Base-by-base conservation (phyloP, 371 early-diverging fungal species). In the Fennellomyces sp. region DNA sequence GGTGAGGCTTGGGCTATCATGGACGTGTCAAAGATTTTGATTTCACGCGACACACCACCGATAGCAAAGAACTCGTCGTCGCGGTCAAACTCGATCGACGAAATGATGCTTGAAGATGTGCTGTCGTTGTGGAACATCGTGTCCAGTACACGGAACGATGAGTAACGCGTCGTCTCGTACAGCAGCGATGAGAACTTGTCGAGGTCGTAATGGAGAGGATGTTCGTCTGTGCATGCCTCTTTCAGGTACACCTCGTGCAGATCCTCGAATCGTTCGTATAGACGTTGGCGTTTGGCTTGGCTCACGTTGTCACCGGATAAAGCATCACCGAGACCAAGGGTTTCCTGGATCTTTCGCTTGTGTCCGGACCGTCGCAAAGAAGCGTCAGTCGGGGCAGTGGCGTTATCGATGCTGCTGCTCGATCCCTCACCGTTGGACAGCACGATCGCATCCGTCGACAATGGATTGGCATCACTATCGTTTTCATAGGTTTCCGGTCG, bases 31-130 rank as follows among this genome's bases (percentile, higher is more conserved):
- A 84, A 97, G 8, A 97, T 82, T 70, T 94, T 94, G 74, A 97
- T 94, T 54, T 92, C 93, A 50, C 88, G 88, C 19, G 91, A 90
- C 1, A 96, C 95, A n/a, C 97, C 96, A 23, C 93, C 96, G 0
- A 91, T 88, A 2, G 96, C 97, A 83, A 97, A 94, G 58, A 86
- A 88, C 64, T 93, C 91, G 52, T 93, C 91, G 60, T 97, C 96
- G 29, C 88, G 80, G 69, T 95, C 94, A 80, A 96, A 96, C 60
- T 94, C 96, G 48, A 97, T 93, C 26, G 94, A 88, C 0, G 93
- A 92, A 1, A 97, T 93, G 56, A 97, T 95, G 3, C 91, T 88
- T 1, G 92, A 82, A 6, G 49, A 72, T 69, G 52, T 48, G 42
- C 79, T 79, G 58, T 96, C 94, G 8, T 89, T 87, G 68, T 92